These are phyloP conservation scores for Letharia columbiana DNA, from an alignment of 495 filamentous ascomycete species.

Conservation along the genomic window DNA sequence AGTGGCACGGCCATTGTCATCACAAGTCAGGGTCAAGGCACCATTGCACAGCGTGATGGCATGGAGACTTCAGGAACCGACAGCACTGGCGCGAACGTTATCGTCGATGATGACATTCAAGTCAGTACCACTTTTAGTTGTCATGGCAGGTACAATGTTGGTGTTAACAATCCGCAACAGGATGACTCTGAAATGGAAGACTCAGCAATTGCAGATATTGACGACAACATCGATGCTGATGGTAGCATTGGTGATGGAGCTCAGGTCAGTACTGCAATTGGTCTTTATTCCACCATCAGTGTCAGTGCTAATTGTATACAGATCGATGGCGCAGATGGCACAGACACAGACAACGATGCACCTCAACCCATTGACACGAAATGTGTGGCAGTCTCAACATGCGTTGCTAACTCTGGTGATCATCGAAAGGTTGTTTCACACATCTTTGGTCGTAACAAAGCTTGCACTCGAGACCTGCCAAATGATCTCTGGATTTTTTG, in stretches of 20 bases:
- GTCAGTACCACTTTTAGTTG: neutral
- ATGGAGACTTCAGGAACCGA: neutral
- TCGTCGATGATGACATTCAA: neutral
- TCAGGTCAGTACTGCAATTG: neutral
- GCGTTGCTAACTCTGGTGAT: slow-evolving; percentile 12
- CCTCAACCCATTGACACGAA: neutral
- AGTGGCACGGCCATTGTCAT: neutral
- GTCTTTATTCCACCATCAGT: neutral
- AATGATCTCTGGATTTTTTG: slow-evolving; percentile 56
- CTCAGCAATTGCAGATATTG: neutral
- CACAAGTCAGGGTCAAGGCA: neutral
- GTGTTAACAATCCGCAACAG: neutral
- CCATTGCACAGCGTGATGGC: neutral
- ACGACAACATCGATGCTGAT: neutral
- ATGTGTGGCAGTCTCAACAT: slow-evolving; percentile 1
- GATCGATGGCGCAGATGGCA: neutral
- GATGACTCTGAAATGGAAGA: neutral
- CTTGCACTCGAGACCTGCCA: slow-evolving; percentile 59
- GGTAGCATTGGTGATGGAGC: neutral
- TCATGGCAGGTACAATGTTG: neutral
- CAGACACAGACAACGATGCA: neutral
- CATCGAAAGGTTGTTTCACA: slow-evolving; percentile 73
- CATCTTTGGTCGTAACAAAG: slow-evolving; percentile 84
- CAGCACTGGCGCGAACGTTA: neutral
- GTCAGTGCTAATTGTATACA: neutral